A percentile compares a stretch with the other conserved stretches of the same genome.
Conservation (phyloP, 169 alveolate genomes). For the Ichthyophthirius multifiliis region DNA sequence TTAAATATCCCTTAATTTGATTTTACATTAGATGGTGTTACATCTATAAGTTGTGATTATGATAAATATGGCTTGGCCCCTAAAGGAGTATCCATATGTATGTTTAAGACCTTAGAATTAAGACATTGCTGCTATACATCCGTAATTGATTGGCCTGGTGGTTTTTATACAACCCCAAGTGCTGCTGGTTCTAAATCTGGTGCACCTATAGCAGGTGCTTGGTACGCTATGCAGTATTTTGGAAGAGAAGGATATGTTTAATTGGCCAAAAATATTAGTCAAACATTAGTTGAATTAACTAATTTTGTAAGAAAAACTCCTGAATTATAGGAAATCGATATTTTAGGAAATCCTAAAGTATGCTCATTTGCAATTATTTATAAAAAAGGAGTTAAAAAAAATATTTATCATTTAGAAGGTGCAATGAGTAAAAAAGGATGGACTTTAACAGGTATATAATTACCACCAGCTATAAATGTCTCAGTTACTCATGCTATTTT, state of each 20-base stretch:
- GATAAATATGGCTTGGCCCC: conserved; percentile 88
- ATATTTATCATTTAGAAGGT: background rate
- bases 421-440: background rate
- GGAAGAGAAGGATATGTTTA: conserved; percentile 43
- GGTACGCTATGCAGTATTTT: conserved; percentile 52
- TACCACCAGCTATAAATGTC: background rate
- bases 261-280: background rate
- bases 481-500: background rate
- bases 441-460: background rate
- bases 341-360: background rate
- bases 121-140: conserved; percentile 61
- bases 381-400: background rate
- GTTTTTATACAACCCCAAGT: conserved; percentile 77
- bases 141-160: conserved; percentile 80
- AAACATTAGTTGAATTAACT: background rate
- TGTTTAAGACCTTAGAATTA: conserved; percentile 67
- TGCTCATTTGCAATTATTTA: background rate
- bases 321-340: background rate
- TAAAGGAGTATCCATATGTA: conserved; percentile 79
- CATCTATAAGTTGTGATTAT: conserved; percentile 85
- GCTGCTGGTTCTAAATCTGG: conserved; percentile 65
- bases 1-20: conserved; percentile 58
- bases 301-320: background rate
- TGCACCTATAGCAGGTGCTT: conserved; percentile 62
- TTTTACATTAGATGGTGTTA: conserved; percentile 82